Percentiles rank a stretch among this genome's conserved stretches.
Evolutionary conservation across 2,329 filamentous ascomycete genomes (phyloP).

Genomic region (Fusarium brachygibbosum): DNA sequence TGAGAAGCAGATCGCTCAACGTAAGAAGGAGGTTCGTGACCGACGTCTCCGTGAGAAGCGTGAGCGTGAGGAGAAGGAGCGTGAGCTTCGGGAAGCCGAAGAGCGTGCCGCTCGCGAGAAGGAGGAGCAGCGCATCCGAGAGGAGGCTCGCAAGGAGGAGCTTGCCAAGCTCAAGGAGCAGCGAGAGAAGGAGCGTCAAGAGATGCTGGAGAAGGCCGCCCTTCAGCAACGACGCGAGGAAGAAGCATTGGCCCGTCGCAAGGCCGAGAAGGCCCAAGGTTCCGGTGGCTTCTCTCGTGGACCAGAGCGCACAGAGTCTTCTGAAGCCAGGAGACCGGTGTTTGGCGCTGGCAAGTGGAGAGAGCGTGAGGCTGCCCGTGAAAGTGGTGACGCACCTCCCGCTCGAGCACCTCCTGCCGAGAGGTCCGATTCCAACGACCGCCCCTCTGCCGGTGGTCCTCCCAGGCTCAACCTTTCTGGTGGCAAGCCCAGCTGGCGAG

Average conservation of each 20-base stretch:
- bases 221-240: conserved; percentile 87
- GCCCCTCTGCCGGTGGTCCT: conserved; percentile 61
- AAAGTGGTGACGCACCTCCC: conserved; percentile 49
- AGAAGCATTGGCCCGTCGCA: conserved; percentile 83
- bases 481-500: conserved; percentile 78
- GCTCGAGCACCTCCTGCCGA: conserved; percentile 55
- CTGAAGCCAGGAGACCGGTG: conserved; percentile 52
- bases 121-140: conserved; percentile 83
- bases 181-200: conserved; percentile 76
- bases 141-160: conserved; percentile 83
- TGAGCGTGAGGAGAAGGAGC: conserved; percentile 87
- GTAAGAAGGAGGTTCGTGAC: conserved; percentile 90
- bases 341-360: conserved; percentile 60
- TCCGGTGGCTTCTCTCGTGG: conserved; percentile 48
- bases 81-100: conserved; percentile 83
- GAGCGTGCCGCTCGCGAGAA: conserved; percentile 85
- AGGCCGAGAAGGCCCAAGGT: conserved; percentile 72
- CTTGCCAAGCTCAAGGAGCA: conserved; percentile 76
- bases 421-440: conserved; percentile 64
- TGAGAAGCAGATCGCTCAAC: conserved; percentile 88
- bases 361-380: conserved; percentile 55
- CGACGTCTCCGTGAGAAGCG: conserved; percentile 84
- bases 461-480: conserved; percentile 71
- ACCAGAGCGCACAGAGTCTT: conserved; percentile 48
- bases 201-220: conserved; percentile 73